phyloP scores from a whole-genome alignment of 2,329 filamentous ascomycete genomes.

The Pestalotiopsis sp. region DNA sequence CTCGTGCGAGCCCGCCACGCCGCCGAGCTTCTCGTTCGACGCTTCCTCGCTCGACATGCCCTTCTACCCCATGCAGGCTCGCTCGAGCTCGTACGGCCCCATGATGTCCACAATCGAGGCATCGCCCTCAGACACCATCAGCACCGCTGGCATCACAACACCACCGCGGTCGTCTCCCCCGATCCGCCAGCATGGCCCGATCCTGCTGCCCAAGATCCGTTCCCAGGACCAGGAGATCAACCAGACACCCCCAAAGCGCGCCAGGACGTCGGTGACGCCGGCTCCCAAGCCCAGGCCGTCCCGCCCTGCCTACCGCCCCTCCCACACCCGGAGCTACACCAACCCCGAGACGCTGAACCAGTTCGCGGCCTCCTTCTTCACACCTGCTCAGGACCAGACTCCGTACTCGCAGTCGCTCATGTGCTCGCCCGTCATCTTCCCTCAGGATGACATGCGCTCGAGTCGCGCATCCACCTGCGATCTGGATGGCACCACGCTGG shows the following conservation, averaged over 20 bases:
- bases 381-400: conserved; percentile 33
- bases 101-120: conserved; percentile 67
- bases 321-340: conserved; percentile 61
- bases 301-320: conserved; percentile 40
- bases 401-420: conserved; percentile 53
- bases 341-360: conserved; percentile 58
- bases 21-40: conserved; percentile 58
- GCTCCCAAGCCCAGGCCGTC: conserved; percentile 26
- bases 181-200: conserved; percentile 75
- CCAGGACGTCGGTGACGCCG: conserved; percentile 54
- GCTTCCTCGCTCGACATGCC: conserved; percentile 57
- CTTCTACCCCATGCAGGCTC: conserved; percentile 56
- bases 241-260: conserved; percentile 56
- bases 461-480: conserved; percentile 69
- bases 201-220: conserved; percentile 83
- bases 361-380: conserved; percentile 41
- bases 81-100: conserved; percentile 67
- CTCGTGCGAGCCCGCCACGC: conserved; percentile 51
- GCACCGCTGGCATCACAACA: conserved; percentile 65
- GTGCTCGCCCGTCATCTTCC: conserved; percentile 65
- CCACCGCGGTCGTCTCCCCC: conserved; percentile 68
- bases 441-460: conserved; percentile 45
- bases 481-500: conserved; percentile 66
- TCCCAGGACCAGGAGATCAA: conserved; percentile 79
- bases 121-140: conserved; percentile 64